Conservation (phyloP, 768 basidiomycete species). For the Macrolepiota albuminosa region DNA sequence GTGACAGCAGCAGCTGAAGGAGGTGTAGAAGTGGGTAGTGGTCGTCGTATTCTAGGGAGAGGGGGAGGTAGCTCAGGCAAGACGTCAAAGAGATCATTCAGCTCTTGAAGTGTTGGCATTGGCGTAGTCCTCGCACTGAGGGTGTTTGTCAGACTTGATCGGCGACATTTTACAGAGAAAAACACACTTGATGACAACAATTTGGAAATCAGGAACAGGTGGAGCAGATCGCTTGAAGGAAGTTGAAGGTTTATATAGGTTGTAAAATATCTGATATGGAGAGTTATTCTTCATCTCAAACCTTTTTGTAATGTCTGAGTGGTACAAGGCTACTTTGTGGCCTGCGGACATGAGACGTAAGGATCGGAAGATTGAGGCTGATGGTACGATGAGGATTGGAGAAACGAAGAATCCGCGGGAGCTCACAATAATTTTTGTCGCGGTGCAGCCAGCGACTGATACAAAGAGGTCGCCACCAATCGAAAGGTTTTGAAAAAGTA, state of each 20-base stretch:
- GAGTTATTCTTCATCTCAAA: slow-evolving; percentile 25
- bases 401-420: neutral
- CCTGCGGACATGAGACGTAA: slow-evolving; percentile 73
- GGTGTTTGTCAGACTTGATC: neutral
- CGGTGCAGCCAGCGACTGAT: slow-evolving; percentile 43
- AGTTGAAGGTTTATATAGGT: slow-evolving; percentile 88
- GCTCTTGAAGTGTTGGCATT: slow-evolving; percentile 78
- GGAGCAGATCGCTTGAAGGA: slow-evolving; percentile 76
- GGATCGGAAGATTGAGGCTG: slow-evolving; percentile 65
- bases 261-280: slow-evolving; percentile 82
- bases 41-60: slow-evolving; percentile 38
- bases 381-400: neutral
- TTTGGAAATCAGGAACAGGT: slow-evolving; percentile 77
- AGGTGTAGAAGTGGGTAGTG: slow-evolving; percentile 9
- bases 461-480: slow-evolving; percentile 67
- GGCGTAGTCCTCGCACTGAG: slow-evolving; percentile 75
- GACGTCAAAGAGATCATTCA: slow-evolving; percentile 64
- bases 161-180: neutral
- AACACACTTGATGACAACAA: slow-evolving; percentile 78
- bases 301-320: slow-evolving; percentile 19
- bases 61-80: slow-evolving; percentile 69
- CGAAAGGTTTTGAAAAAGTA: slow-evolving; percentile 27
- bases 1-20: slow-evolving; percentile 1
- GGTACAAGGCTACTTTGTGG: slow-evolving; percentile 43
- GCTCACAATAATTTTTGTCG: slow-evolving; percentile 50